phyloP scores from a whole-genome alignment of 176 grass and related monocot genomes.

The Ensete glaucum region DNA sequence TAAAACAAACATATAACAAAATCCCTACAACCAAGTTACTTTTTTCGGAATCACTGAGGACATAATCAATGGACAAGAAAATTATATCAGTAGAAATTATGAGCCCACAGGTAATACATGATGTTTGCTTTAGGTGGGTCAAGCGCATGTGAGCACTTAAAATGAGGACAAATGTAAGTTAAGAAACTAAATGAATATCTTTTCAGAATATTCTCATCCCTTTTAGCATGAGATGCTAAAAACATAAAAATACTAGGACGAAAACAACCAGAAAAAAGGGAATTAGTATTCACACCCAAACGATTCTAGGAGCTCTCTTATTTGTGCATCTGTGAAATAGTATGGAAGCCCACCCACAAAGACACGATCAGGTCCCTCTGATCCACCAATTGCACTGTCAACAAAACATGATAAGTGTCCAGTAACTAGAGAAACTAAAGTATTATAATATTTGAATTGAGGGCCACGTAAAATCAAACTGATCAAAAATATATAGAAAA shows the following conservation, averaged over 20 bases:
- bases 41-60: not conserved
- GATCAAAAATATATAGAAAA: not conserved
- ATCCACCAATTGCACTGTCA: conserved; percentile 15
- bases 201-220: not conserved
- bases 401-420: not conserved
- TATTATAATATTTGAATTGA: not conserved
- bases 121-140: not conserved
- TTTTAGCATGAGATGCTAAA: not conserved
- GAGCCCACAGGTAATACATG: not conserved
- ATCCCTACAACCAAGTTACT: not conserved
- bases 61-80: not conserved
- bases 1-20: not conserved
- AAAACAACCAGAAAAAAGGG: not conserved
- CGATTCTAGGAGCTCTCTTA: conserved; percentile 26
- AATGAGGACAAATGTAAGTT: not conserved
- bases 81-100: not conserved
- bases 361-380: conserved; percentile 25
- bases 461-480: not conserved
- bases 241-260: not conserved
- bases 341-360: conserved; percentile 29
- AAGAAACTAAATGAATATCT: not conserved
- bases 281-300: conserved; percentile 15
- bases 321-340: conserved; percentile 29
- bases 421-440: not conserved
- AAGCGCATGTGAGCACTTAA: no score